Conservation (phyloP, 805 yeast genomes). For the Blastobotrys attinorum region DNA sequence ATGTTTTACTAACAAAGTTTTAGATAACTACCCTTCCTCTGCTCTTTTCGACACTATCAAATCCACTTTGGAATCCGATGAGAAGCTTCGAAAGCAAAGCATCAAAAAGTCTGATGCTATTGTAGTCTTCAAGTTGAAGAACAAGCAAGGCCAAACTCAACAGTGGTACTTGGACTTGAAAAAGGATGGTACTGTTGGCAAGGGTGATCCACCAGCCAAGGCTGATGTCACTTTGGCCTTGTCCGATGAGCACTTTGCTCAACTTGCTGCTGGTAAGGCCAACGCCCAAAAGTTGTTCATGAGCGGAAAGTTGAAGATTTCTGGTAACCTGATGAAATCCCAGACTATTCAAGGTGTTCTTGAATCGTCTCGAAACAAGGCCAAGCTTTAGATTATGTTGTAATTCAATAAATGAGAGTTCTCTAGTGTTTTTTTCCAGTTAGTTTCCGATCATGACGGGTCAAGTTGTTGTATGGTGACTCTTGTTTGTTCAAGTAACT, state of each 20-base stretch:
- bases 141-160: slow-evolving; percentile 49
- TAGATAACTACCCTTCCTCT: slow-evolving; percentile 33
- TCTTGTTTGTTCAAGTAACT: too few species aligned
- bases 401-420: neutral
- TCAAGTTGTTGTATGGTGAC: too few species aligned
- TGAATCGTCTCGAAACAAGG: slow-evolving; percentile 43
- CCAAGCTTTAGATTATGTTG: slow-evolving; percentile 33
- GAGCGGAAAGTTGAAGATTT: slow-evolving; percentile 77
- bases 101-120: slow-evolving; percentile 48
- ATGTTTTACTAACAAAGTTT: too few species aligned
- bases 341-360: slow-evolving; percentile 63
- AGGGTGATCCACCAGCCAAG: slow-evolving; percentile 35
- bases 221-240: slow-evolving; percentile 61
- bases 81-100: slow-evolving; percentile 25
- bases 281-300: slow-evolving; percentile 79
- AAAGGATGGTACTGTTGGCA: slow-evolving; percentile 44
- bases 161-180: slow-evolving; percentile 66
- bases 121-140: slow-evolving; percentile 59
- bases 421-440: neutral
- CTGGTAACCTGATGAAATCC: slow-evolving; percentile 89
- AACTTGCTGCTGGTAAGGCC: slow-evolving; percentile 68
- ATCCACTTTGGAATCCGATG: slow-evolving; percentile 24
- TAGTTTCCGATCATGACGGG: too few species aligned
- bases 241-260: slow-evolving; percentile 61
- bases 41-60: slow-evolving; percentile 31